Conservation (phyloP, 352 stramenopile species). For the Phytophthora pistaciae region DNA sequence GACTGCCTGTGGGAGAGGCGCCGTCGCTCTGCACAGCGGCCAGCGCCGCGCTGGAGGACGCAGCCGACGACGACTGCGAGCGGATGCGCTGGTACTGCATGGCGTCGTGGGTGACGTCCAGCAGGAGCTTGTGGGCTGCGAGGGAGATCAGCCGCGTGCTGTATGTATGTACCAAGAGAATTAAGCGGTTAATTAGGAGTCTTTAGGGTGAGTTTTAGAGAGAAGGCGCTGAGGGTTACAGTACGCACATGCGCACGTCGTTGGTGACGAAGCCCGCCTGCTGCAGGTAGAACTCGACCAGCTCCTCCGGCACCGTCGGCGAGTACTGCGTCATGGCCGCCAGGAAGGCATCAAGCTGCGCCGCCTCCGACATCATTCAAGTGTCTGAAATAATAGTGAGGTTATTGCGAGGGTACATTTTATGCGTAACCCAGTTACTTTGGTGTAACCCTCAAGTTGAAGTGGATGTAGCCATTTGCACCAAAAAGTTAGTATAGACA, state of each 20-base stretch:
- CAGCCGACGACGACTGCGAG: constrained; percentile 34
- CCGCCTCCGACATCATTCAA: constrained; percentile 47
- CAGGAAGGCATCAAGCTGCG: constrained; percentile 76
- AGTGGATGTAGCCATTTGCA: neutral
- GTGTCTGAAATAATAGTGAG: neutral
- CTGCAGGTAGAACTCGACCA: constrained; percentile 83
- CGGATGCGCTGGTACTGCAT: constrained; percentile 86
- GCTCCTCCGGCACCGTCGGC: constrained; percentile 76
- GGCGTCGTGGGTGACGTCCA: constrained; percentile 81
- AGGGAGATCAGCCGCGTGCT: constrained; percentile 77
- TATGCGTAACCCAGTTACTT: neutral
- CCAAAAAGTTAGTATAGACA: too few relatives aligned
- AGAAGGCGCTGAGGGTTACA: neutral
- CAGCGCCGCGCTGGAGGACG: constrained; percentile 6
- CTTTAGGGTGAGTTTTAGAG: neutral
- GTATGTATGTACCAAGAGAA: neutral
- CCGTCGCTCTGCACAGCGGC: constrained; percentile 21
- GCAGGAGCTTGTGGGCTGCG: constrained; percentile 81
- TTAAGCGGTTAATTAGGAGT: neutral
- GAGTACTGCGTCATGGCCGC: constrained; percentile 67
- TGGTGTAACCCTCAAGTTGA: neutral
- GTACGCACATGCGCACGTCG: constrained; percentile 73
- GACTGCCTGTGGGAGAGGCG: constrained; percentile 20
- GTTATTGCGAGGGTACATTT: neutral
- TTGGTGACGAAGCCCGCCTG: constrained; percentile 71